Base-by-base conservation (phyloP, 2,329 filamentous ascomycete species). In the Paecilomyces sp. region DNA sequence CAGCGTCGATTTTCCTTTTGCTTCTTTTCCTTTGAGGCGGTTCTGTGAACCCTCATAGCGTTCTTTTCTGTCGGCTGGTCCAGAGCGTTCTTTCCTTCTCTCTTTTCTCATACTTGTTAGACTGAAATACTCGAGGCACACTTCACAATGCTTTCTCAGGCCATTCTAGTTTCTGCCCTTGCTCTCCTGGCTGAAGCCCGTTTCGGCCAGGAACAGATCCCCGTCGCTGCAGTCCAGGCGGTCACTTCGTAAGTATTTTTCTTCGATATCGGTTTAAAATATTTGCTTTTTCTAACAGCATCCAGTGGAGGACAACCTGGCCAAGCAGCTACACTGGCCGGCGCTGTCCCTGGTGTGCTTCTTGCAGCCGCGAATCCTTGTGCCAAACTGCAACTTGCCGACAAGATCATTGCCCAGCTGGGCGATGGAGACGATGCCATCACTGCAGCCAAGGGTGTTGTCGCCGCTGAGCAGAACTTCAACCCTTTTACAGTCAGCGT, bases 381-480 rank as follows among this genome's bases (percentile, higher is more conserved):
- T 66, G 84, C 77, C 63, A 89, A 85, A 81, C 85, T 89, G 65
- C 73, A 74, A 24, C 83, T 85, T 54, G 87, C 85, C 63, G 87
- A 89, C 68, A 70, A 85, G 67, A 87, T 90, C 68, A 80, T 89
- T 62, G 68, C 79, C 8, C 74, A 83, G 57, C 85, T 88, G 34
- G 87, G 87, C 57, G 81, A 75, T 54, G 83, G 84, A 65, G 74
- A 80, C n/a, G 76, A 80, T 62, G 85, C 86, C 64, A 77, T 89
- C 60, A 79, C 81, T 13, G 87, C 84, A 22, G 87, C 87, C 18
- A 81, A 81, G 60, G 82, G 81, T 15, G 80, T 89, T 41, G 86
- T 89, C 13, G 82, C 83, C 28, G 86, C 87, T 3, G 87, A 89
- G 79, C 86, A 88, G 74, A 89, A 90, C 81, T 88, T 88, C 78